These are phyloP conservation scores for Phytophthora foliorum DNA, from an alignment of 352 stramenopile genomes.

Conservation along the genomic window DNA sequence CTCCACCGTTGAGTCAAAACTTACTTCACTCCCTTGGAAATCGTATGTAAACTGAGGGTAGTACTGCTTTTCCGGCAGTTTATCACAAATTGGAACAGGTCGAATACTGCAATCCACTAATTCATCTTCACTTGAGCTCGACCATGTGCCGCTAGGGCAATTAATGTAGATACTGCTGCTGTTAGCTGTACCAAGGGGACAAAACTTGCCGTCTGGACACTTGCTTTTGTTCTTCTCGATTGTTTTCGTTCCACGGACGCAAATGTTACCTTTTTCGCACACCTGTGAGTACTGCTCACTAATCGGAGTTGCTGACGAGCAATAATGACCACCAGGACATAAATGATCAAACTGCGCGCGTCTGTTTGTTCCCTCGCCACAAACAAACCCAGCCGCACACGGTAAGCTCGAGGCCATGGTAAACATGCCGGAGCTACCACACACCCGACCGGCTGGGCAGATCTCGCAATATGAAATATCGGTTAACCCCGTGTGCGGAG, in stretches of 20 bases:
- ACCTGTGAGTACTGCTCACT: conserved; percentile 86
- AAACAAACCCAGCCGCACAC: conserved; percentile 95
- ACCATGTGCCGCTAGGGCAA: conserved; percentile 94
- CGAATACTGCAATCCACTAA: conserved; percentile 92
- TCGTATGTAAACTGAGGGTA: conserved; percentile 82
- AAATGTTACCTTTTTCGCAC: conserved; percentile 93
- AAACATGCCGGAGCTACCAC: conserved; percentile 90
- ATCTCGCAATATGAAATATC: conserved; percentile 97
- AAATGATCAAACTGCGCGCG: conserved; percentile 93
- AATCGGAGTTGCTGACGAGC: conserved; percentile 83
- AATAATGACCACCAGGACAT: conserved; percentile 94
- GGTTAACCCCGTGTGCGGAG: conserved; percentile 88
- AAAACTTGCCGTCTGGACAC: conserved; percentile 95
- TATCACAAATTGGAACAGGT: conserved; percentile 95
- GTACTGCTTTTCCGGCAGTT: conserved; percentile 81
- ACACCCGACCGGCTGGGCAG: conserved; percentile 95
- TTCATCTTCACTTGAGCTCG: conserved; percentile 74
- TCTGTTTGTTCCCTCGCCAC: conserved; percentile 93
- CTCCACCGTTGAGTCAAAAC: conserved; percentile 84
- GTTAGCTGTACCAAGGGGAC: conserved; percentile 90
- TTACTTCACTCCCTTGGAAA: conserved; percentile 60
- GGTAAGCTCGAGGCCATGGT: conserved; percentile 83
- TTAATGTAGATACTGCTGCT: conserved; percentile 84
- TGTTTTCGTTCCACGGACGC: conserved; percentile 88
- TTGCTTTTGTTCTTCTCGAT: conserved; percentile 93